Base-by-base conservation (phyloP, 1,139 yeast species). In the Nadsonia starkeyi-henricii region DNA sequence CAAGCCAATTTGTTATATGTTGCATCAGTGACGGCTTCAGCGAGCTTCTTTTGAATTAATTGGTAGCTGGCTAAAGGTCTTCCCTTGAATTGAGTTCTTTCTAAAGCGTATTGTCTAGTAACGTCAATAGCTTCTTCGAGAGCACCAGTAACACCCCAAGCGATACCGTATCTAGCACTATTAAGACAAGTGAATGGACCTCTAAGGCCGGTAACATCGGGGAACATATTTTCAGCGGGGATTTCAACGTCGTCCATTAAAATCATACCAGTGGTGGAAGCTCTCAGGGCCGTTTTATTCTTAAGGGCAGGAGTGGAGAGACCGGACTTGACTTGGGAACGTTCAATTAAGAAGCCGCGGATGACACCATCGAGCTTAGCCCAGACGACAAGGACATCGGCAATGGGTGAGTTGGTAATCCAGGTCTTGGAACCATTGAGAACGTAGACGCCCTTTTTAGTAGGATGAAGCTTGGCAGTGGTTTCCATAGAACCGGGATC, bases 381-480 rank as follows among this genome's bases (percentile, higher is more conserved):
- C 73, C 74, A 69, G 20, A 69, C 68, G 17, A 70, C 59, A 43
- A 65, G 50, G 19, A 70, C 57, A 48, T 69, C 74, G 19, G 73
- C 74, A 53, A 69, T 68, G 20, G 74, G 74, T 2, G 73, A 64
- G 58, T 70, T 69, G 47, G 73, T 70, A 61, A 69, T 69, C 73
- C 73, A 69, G 50, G 61, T 69, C 57, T 69, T 69, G 43, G 72
- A 64, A 17, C 73, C 73, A 42, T 60, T 61, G 39, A 69, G 61
- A 43, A 69, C 57, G 52, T 66, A 69, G 9, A 67, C 71, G 26
- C 71, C 73, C 53, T 65, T 55, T 53, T 68, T 69, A 23, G 69
- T 63, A 18, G 73, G 72, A 52, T 69, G 72, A 19, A 61, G 64
- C 46, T 60, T 58, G 20, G 74, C 74, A 7, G 54, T 56, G 18